Base-by-base conservation (phyloP, 495 filamentous ascomycete species). In the Lentithecium fluviatile region DNA sequence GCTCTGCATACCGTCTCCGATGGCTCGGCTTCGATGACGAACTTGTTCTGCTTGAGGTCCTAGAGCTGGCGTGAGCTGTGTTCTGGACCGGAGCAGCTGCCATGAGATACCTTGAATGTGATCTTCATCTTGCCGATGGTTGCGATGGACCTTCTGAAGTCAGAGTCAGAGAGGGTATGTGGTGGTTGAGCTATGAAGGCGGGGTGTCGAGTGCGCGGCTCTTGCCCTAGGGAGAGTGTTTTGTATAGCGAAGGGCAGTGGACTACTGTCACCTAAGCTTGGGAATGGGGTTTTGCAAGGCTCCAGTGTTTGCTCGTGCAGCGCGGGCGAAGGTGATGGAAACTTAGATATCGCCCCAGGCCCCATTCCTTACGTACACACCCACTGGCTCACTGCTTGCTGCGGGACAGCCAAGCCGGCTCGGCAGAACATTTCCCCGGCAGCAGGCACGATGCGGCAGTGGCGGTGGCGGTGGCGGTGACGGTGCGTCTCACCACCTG, bases 11-110 rank as follows among this genome's bases (percentile, higher is more conserved):
- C 92, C 69, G 88, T 89, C 71, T 96, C 91, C 58, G 88, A 87
- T 53, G 92, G 90, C 73, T 97, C 94, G 59, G 87, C 89, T 66
- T 97, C 93, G 77, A 98, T 86, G 58, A 84, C 81, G 74, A 98
- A 98, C 81, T 96, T 97, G 71, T 96, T 89, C 73, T 97, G 93
- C 80, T 96, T 97, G 69, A 98, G 80, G 77, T 98, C 94, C 91
- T 64, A 54, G 75, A 10, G 34, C 37, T 13, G 34, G 2, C 12
- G 38, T 59, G 12, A 59, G 56, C 56, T 51, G 17, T 23, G 25
- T 12, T 24, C 20, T 8, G 38, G 20, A 15, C 5, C 21, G 48
- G 32, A n/a, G 32, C 36, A 23, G 10, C 13, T 20, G 46, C 48
- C 51, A 38, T 50, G 61, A 53, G 70, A 46, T 76, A 86, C 87